phyloP scores from a whole-genome alignment of 345 rosid species.

The Populus simonii region DNA sequence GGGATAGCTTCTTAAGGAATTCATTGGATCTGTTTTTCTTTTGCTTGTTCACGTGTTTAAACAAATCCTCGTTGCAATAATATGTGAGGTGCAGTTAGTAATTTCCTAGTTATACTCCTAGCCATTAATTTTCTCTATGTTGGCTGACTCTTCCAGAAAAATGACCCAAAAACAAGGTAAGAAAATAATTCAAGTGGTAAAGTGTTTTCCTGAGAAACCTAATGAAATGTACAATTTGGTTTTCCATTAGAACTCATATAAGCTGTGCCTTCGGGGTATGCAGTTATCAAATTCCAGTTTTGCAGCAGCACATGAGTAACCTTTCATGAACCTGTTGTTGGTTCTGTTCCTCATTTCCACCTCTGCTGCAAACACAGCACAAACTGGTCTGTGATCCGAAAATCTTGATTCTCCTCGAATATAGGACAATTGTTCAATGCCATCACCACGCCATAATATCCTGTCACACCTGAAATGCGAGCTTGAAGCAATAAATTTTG shows the following conservation, averaged over 20 bases:
- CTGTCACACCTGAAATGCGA: constrained; percentile 75
- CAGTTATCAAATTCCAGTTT: constrained; percentile 49
- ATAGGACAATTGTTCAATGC: constrained; percentile 77
- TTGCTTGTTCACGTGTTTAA: too few relatives aligned
- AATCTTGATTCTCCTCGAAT: constrained; percentile 79
- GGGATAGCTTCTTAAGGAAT: not conserved
- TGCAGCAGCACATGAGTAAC: constrained; percentile 52
- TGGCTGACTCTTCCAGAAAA: constrained; percentile 2
- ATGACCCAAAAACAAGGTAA: not conserved
- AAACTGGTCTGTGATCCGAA: constrained; percentile 95
- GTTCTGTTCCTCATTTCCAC: constrained; percentile 48
- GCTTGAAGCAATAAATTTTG: not conserved
- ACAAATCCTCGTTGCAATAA: not conserved
- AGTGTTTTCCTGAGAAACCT: not conserved
- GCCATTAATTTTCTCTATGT: not conserved
- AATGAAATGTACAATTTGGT: constrained; percentile 13
- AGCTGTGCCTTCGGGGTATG: constrained; percentile 65
- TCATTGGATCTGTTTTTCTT: not conserved
- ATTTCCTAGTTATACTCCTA: not conserved
- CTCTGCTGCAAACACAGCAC: constrained; percentile 63
- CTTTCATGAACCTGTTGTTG: constrained; percentile 57
- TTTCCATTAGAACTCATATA: constrained; percentile 38
- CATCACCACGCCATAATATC: constrained; percentile 78
- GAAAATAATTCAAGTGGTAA: not conserved
- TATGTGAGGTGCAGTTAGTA: not conserved